These are phyloP conservation scores for Backusella parvicylindrica DNA, from an alignment of 192 early-diverging fungal genomes.

Conservation along the genomic window DNA sequence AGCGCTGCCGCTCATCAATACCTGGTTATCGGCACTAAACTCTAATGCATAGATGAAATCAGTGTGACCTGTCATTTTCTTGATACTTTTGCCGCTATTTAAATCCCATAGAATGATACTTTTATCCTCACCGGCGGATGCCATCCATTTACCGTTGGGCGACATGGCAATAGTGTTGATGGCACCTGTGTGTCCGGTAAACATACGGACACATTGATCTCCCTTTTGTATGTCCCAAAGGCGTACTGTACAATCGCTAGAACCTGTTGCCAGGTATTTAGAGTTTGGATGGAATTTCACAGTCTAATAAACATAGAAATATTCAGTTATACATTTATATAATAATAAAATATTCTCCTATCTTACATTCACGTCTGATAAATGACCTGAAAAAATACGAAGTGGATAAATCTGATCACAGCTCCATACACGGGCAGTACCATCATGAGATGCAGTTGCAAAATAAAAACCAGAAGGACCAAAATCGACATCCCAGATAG, in stretches of 20 bases:
- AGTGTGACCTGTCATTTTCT: slow-evolving; percentile 82
- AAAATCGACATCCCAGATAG: slow-evolving; percentile 96
- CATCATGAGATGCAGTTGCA: slow-evolving; percentile 93
- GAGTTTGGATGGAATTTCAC: slow-evolving; percentile 98
- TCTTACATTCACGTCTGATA: slow-evolving; percentile 94
- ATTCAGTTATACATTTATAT: too few relatives aligned
- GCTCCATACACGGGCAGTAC: slow-evolving; percentile 96
- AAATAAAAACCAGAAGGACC: slow-evolving; percentile 93
- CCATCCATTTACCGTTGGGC: slow-evolving; percentile 87
- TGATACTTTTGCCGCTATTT: slow-evolving; percentile 75
- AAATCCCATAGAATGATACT: slow-evolving; percentile 90
- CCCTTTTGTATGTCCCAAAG: slow-evolving; percentile 95
- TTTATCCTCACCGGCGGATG: slow-evolving; percentile 82
- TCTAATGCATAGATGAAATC: slow-evolving; percentile 82
- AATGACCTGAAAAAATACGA: slow-evolving; percentile 96
- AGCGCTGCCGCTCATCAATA: slow-evolving; percentile 83
- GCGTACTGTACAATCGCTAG: slow-evolving; percentile 81
- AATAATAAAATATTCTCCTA: too few relatives aligned
- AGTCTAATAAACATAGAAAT: slow-evolving; percentile 33
- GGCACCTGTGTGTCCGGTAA: slow-evolving; percentile 82
- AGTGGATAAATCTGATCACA: slow-evolving; percentile 95
- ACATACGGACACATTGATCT: slow-evolving; percentile 75
- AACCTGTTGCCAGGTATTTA: slow-evolving; percentile 92
- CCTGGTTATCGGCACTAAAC: slow-evolving; percentile 78
- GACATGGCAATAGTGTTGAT: slow-evolving; percentile 87